Conservation (phyloP, 208 protist genomes). For the Entamoeba nuttalli region DNA sequence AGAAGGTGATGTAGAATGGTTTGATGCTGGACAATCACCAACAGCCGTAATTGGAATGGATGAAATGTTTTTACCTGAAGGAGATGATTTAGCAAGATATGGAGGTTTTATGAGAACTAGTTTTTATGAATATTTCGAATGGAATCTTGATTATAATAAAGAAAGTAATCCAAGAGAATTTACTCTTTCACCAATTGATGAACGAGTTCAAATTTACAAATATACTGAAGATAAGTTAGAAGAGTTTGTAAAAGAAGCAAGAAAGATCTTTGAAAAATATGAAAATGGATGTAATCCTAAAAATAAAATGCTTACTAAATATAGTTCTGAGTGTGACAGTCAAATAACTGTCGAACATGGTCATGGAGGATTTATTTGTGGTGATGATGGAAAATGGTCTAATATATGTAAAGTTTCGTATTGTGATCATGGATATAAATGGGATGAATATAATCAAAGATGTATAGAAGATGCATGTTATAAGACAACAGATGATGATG, state of each 20-base stretch:
- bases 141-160: neutral
- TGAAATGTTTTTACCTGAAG: neutral
- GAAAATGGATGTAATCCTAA: neutral
- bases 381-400: neutral
- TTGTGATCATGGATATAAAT: neutral
- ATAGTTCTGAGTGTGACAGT: neutral
- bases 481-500: neutral
- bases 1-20: neutral
- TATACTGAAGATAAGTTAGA: neutral
- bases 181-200: neutral
- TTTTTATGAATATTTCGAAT: neutral
- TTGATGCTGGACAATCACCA: neutral
- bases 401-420: neutral
- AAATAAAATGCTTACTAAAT: neutral
- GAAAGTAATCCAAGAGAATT: neutral
- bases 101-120: neutral
- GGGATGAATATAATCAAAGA: neutral
- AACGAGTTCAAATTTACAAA: neutral
- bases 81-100: neutral
- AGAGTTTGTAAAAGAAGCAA: neutral
- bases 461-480: neutral
- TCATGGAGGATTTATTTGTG: neutral
- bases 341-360: neutral
- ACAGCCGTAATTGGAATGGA: neutral
- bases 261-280: neutral